These are phyloP conservation scores for Metroxylon sagu DNA, from an alignment of 176 grass and related monocot genomes.

Conservation along the genomic window DNA sequence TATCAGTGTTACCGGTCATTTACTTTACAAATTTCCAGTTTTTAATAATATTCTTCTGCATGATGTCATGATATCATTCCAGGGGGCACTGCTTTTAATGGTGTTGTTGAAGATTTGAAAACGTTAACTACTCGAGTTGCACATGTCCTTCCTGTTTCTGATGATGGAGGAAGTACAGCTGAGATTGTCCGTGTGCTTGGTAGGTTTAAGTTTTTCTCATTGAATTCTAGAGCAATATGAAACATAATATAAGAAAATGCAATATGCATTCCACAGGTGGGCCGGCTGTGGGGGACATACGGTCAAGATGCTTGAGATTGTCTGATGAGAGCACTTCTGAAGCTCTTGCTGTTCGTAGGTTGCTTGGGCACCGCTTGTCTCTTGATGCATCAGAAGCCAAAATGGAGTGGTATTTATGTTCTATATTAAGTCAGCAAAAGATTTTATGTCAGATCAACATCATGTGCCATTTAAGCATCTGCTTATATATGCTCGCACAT, in stretches of 20 bases:
- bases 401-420: conserved; percentile 54
- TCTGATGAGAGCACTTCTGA: conserved; percentile 92
- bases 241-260: too few relatives aligned
- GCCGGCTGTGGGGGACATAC: conserved; percentile 93
- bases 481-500: not conserved
- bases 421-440: conserved; percentile 1
- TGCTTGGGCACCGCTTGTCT: conserved; percentile 92
- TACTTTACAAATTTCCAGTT: too few relatives aligned
- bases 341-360: conserved; percentile 70
- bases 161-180: conserved; percentile 91
- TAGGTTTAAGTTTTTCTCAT: conserved; percentile 10
- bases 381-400: conserved; percentile 74
- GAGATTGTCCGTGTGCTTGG: conserved; percentile 96
- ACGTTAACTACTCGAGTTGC: conserved; percentile 68
- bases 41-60: not conserved
- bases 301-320: conserved; percentile 94
- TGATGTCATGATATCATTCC: not conserved
- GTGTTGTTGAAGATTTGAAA: conserved; percentile 29
- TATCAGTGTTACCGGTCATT: too few relatives aligned
- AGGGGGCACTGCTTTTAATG: too few relatives aligned
- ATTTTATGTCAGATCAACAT: not conserved
- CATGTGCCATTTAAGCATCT: not conserved
- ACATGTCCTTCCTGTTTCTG: conserved; percentile 88
- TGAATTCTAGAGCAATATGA: not conserved
- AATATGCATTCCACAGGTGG: conserved; percentile 42